Percentiles rank a stretch among this genome's conserved stretches.
phyloP scores from a whole-genome alignment of 1,284 basidiomycete species.

The Microstroma glucosiphilum region DNA sequence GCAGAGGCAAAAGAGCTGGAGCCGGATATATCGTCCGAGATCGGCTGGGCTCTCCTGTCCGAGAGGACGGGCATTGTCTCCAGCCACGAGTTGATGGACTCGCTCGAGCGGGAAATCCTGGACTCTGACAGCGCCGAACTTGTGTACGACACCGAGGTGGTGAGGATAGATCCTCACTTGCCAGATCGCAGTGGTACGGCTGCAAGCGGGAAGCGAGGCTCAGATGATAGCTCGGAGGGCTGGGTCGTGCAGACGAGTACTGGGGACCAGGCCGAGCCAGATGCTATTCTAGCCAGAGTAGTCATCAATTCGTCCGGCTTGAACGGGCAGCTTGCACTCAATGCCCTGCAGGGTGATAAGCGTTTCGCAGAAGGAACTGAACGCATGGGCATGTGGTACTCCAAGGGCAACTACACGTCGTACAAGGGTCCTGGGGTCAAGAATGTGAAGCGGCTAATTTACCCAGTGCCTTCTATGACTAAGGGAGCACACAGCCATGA shows the following conservation, averaged over 20 bases:
- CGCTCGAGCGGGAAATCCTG: conserved; percentile 69
- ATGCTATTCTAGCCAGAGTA: conserved; percentile 73
- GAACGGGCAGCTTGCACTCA: conserved; percentile 53
- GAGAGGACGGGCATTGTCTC: conserved; percentile 87
- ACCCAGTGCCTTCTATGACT: conserved; percentile 39
- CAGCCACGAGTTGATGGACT: conserved; percentile 70
- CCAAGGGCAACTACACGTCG: conserved; percentile 46
- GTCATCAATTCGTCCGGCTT: conserved; percentile 85
- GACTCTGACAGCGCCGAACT: conserved; percentile 68
- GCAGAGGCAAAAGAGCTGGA: conserved; percentile 70
- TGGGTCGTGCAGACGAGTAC: conserved; percentile 58
- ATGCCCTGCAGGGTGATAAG: conserved; percentile 25
- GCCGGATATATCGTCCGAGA: conserved; percentile 68
- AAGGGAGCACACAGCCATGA: conserved; percentile 33
- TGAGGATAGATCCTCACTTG: conserved; percentile 71
- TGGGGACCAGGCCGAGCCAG: conserved; percentile 41
- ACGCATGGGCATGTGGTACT: conserved; percentile 18
- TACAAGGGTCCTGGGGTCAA: conserved; percentile 35
- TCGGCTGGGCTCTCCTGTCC: conserved; percentile 70
- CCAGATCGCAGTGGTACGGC: conserved; percentile 5
- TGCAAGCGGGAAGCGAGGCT: conserved; percentile 6
- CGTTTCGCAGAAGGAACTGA: conserved; percentile 3
- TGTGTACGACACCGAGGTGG: conserved; percentile 74
- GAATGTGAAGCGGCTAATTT: conserved; percentile 39
- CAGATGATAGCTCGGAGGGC: conserved; percentile 49